Evolutionary conservation across 2,329 filamentous ascomycete genomes (phyloP), one percentile per base, ranked within the genome.

Genomic region (Leptodontidium sp.): DNA sequence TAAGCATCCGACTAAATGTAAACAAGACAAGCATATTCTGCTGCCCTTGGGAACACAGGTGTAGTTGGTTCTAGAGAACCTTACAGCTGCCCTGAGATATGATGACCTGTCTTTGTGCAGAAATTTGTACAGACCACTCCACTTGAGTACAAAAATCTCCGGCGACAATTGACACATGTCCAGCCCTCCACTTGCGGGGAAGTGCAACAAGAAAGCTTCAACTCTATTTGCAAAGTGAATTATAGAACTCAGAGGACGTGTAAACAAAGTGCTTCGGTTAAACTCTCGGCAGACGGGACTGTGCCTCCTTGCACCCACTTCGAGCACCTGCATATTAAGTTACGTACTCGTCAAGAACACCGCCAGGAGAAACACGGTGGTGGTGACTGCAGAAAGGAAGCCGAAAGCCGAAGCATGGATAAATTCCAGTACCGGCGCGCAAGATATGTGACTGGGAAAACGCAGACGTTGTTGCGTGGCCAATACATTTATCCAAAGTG

Each of bases 401-500:
- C 35, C 2, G 2, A 24, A 58, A 40, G 17, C n/a, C 50, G 15
- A 12, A 40, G 55, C 35, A 43, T 40, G n/a, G 55, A 11, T 43
- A 14, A n/a, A 38, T 3, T 4, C 11, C 32, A 43, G 55, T 43
- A 15, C 17, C 55, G 55, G n/a, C 29, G 17, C 35, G n/a, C 29
- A 6, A 24, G 43, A 7, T 17, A 24, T 24, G 35, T 17, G 12
- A n/a, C 7, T 43, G n/a, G 15, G 32, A 12, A 40, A 8, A 43
- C 9, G 47, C 17, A 50, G n/a, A 12, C 11, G 47, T 50, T 21
- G 9, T 38, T 58, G 55, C 35, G 32, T 58, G 8, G 55, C 55
- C n/a, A 58, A 4, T 40, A 15, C 7, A 26, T 8, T 58, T 58
- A 58, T 58, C 55, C 55, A 58, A 14, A 58, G n/a, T 58, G 35